phyloP scores from a whole-genome alignment of 257 asterid species.

The Cruciata laevipes region DNA sequence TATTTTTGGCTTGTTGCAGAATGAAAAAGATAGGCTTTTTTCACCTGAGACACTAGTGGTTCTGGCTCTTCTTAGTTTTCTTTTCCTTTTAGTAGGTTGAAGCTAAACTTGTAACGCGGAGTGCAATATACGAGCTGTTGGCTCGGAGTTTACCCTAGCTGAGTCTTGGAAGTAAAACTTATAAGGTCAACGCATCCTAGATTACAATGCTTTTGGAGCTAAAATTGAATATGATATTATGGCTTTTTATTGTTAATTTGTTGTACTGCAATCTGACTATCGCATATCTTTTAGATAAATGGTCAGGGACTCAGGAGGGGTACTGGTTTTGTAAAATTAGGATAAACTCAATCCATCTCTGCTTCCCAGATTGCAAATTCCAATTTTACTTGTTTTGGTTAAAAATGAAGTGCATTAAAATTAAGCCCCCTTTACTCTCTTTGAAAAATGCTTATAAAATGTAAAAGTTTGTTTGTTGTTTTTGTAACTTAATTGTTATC shows the following conservation, averaged over 20 bases:
- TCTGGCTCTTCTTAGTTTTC: too few species aligned
- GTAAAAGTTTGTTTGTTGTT: neutral
- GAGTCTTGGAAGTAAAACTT: neutral
- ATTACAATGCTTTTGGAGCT: neutral
- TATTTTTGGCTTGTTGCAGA: too few species aligned
- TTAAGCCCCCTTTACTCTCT: neutral
- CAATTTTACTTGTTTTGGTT: too few species aligned
- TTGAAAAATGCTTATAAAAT: neutral
- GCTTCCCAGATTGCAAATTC: neutral
- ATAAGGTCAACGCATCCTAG: neutral
- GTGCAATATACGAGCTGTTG: too few species aligned
- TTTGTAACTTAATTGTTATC: neutral
- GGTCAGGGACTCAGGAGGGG: neutral
- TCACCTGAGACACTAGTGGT: too few species aligned
- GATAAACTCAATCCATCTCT: neutral
- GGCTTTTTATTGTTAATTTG: neutral
- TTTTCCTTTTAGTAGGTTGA: too few species aligned
- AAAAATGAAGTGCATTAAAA: neutral
- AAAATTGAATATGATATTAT: neutral
- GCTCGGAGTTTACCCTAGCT: conserved; percentile 4
- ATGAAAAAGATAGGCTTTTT: too few species aligned
- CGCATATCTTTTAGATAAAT: neutral
- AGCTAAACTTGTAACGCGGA: too few species aligned
- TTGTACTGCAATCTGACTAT: neutral
- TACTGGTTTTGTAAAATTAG: neutral